Base-by-base conservation (phyloP, 2,329 filamentous ascomycete species). In the Nigrograna mackinnonii region DNA sequence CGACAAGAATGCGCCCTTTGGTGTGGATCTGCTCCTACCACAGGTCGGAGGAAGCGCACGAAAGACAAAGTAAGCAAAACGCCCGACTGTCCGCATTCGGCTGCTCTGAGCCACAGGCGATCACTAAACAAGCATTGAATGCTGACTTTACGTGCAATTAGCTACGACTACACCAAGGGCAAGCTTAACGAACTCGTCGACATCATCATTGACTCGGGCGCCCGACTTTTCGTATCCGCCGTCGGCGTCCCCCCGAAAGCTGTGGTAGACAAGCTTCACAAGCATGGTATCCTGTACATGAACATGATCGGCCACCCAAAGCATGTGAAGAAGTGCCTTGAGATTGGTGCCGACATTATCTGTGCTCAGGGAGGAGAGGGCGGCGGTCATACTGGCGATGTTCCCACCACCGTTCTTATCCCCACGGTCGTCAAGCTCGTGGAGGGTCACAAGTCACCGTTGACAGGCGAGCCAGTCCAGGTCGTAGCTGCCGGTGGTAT, bases 261-360 rank as follows among this genome's bases (percentile, higher is more conserved):
- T 57, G 86, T 96, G 45, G 91, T 99, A 62, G 91, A 97, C 55
- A 87, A 83, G 67, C 84, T 99, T 35, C 94, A 99, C 82, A 82
- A 84, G 66, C 77, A 84, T 63, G 91, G 91, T 56, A 82, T 99
- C 57, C 80, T 95, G 56, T 96, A 95, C 81, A 97, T 97, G 94
- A 99, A 99, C 85, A 99, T 99, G 94, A 91, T 99, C 69, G 94
- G 94, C 56, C 94, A 99, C 80, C 92, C 94, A 66, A 99, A 99
- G 85, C 94, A 99, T 77, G 92, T 96, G 52, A 82, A 90, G 75
- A 99, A 97, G 81, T 95, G 90, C 73, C 80, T 99, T 50, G 90
- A 92, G 37, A 82, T 68, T 45, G 94, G 91, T 54, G 89, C 85
- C 58, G 94, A 99, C 73, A 87, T 99, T 62, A 97, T 99, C 77